These are phyloP conservation scores for Amesomyces nigricolor DNA, from an alignment of 2,329 filamentous ascomycete genomes.

Conservation along the genomic window DNA sequence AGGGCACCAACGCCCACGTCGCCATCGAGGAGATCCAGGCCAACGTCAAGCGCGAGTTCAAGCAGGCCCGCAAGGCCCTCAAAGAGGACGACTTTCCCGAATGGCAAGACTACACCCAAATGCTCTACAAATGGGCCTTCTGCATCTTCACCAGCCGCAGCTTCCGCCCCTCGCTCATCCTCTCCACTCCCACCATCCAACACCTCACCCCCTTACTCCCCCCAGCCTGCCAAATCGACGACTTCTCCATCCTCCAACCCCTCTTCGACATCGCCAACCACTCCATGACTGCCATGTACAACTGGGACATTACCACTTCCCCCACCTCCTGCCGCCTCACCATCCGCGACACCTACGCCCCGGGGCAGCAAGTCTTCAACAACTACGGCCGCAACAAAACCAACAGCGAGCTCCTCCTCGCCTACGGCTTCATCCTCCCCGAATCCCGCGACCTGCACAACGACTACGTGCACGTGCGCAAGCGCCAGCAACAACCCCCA, in stretches of 20 bases:
- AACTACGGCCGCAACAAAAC: slow-evolving; percentile 72
- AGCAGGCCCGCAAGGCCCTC: slow-evolving; percentile 38
- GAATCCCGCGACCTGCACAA: slow-evolving; percentile 47
- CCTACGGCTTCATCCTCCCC: slow-evolving; percentile 56
- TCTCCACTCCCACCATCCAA: slow-evolving; percentile 33
- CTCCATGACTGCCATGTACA: slow-evolving; percentile 49
- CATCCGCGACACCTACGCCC: slow-evolving; percentile 38
- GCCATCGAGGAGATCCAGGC: slow-evolving; percentile 44
- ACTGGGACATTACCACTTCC: slow-evolving; percentile 49
- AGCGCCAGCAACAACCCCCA: slow-evolving; percentile 30
- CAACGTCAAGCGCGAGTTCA: slow-evolving; percentile 43
- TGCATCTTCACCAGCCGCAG: slow-evolving; percentile 60
- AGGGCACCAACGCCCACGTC: slow-evolving; percentile 49
- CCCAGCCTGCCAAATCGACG: slow-evolving; percentile 43
- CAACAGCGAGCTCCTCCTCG: slow-evolving; percentile 63
- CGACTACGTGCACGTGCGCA: slow-evolving; percentile 54
- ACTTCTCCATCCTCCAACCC: slow-evolving; percentile 64
- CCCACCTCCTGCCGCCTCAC: slow-evolving; percentile 38
- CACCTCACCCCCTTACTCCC: slow-evolving; percentile 31
- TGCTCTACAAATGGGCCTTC: slow-evolving; percentile 59
- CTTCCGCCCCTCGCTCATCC: slow-evolving; percentile 56
- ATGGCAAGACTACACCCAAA: slow-evolving; percentile 37
- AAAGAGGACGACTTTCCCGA: slow-evolving; percentile 26
- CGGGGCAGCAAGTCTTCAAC: slow-evolving; percentile 57
- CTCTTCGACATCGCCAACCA: slow-evolving; percentile 70